phyloP scores from a whole-genome alignment of 140 eudicot species.

The Erigeron philadelphicus region DNA sequence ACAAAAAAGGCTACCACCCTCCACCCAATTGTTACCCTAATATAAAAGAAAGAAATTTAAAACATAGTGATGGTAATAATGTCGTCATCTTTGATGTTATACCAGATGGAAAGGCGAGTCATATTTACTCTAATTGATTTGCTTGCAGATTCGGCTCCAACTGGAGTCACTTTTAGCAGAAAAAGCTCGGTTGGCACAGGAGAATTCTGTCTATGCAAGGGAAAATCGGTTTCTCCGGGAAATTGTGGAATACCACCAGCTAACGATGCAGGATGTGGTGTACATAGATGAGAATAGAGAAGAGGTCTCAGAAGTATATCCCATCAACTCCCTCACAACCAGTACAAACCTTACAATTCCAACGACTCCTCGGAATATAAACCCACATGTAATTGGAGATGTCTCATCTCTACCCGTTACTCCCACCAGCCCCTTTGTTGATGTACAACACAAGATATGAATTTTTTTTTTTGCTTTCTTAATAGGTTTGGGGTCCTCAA shows the following conservation, averaged over 20 bases:
- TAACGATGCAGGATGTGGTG: slow-evolving; percentile 93
- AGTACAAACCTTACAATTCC: slow-evolving; percentile 16
- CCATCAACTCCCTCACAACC: slow-evolving; percentile 29
- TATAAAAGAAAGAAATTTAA: too few relatives aligned
- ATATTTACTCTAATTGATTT: background rate
- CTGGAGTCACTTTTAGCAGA: slow-evolving; percentile 87
- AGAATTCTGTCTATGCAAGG: slow-evolving; percentile 79
- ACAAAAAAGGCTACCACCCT: too few relatives aligned
- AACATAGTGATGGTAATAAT: too few relatives aligned
- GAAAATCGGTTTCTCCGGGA: slow-evolving; percentile 93
- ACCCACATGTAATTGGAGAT: slow-evolving; percentile 24
- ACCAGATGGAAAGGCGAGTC: background rate
- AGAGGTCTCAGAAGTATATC: slow-evolving; percentile 86
- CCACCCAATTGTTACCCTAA: too few relatives aligned
- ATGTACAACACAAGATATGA: slow-evolving; percentile 29
- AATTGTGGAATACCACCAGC: slow-evolving; percentile 91
- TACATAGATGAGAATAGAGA: slow-evolving; percentile 75
- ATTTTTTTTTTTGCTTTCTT: background rate
- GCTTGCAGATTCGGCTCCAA: slow-evolving; percentile 77
- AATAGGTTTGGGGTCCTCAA: background rate
- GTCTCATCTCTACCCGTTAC: slow-evolving; percentile 20
- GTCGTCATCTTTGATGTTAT: too few relatives aligned
- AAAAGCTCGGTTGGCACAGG: slow-evolving; percentile 94
- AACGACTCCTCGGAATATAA: slow-evolving; percentile 15
- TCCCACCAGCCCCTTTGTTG: slow-evolving; percentile 23